A percentile compares a stretch with the other conserved stretches of the same genome.
Evolutionary conservation across 1,284 basidiomycete genomes (phyloP).

Genomic region (Microbotryum intermedium): DNA sequence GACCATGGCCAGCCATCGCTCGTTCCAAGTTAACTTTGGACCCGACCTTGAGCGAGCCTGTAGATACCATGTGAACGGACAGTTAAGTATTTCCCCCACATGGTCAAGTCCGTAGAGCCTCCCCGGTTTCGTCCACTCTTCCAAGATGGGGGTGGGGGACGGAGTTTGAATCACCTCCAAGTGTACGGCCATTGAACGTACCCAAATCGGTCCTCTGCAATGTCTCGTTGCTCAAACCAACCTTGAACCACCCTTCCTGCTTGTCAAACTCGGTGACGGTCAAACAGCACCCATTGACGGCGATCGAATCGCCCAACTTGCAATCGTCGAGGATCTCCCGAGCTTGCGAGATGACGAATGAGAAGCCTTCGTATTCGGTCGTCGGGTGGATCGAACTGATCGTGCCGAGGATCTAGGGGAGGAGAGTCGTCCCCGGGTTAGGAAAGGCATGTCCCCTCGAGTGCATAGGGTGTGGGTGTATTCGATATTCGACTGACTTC

Average conservation of each 20-base stretch:
- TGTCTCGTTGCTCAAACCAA: slow-evolving; percentile 76
- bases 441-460: too few relatives aligned
- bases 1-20: slow-evolving; percentile 81
- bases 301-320: slow-evolving; percentile 88
- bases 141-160: background rate
- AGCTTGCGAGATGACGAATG: slow-evolving; percentile 67
- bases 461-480: too few relatives aligned
- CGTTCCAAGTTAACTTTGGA: slow-evolving; percentile 87
- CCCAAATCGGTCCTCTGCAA: slow-evolving; percentile 83
- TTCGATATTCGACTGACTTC: slow-evolving; percentile 33
- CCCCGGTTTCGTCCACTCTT: too few relatives aligned
- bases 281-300: slow-evolving; percentile 72
- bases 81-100: too few relatives aligned
- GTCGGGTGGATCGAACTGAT: slow-evolving; percentile 50
- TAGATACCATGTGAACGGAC: background rate
- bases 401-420: slow-evolving; percentile 58
- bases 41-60: slow-evolving; percentile 68
- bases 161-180: slow-evolving; percentile 3
- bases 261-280: slow-evolving; percentile 79
- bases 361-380: slow-evolving; percentile 56
- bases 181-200: slow-evolving; percentile 39
- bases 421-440: too few relatives aligned
- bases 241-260: slow-evolving; percentile 70
- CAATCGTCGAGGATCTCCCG: slow-evolving; percentile 79
- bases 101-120: too few relatives aligned